Evolutionary conservation across 345 rosid genomes (phyloP).

Genomic region (Eucalyptus pumila): DNA sequence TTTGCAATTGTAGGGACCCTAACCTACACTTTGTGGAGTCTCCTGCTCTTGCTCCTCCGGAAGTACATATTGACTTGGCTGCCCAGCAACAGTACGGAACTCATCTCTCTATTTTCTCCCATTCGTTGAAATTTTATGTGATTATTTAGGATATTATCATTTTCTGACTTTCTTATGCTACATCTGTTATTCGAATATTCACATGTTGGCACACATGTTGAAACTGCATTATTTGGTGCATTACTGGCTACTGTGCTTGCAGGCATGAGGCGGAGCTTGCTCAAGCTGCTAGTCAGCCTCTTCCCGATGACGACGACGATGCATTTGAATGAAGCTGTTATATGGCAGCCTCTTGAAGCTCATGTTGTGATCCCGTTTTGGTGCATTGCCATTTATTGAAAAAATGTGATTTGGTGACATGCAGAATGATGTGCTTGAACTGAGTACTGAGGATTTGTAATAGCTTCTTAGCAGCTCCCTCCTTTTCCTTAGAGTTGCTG

Average conservation of each 20-base stretch:
- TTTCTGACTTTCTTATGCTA: background rate
- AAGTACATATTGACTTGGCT: constrained; percentile 73
- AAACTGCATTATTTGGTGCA: background rate
- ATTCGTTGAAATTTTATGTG: background rate
- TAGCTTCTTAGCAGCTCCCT: background rate
- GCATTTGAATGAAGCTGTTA: constrained; percentile 36
- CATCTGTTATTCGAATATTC: background rate
- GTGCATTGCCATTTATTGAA: background rate
- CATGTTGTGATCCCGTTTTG: background rate
- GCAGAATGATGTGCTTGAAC: background rate
- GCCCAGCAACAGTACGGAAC: constrained; percentile 78
- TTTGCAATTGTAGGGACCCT: constrained; percentile 31
- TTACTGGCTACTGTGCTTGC: background rate
- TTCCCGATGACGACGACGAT: constrained; percentile 76
- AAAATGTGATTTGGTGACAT: background rate
- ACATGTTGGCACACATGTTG: background rate
- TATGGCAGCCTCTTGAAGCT: background rate
- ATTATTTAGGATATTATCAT: background rate
- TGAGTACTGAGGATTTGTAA: background rate
- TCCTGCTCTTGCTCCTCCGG: constrained; percentile 89
- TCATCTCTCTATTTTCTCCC: background rate
- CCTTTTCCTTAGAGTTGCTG: background rate
- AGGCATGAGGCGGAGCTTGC: constrained; percentile 85
- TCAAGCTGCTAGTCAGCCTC: constrained; percentile 70
- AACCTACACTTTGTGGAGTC: constrained; percentile 95